Conservation (phyloP, 495 filamentous ascomycete species). For the Friedmanniomyces simplex region DNA sequence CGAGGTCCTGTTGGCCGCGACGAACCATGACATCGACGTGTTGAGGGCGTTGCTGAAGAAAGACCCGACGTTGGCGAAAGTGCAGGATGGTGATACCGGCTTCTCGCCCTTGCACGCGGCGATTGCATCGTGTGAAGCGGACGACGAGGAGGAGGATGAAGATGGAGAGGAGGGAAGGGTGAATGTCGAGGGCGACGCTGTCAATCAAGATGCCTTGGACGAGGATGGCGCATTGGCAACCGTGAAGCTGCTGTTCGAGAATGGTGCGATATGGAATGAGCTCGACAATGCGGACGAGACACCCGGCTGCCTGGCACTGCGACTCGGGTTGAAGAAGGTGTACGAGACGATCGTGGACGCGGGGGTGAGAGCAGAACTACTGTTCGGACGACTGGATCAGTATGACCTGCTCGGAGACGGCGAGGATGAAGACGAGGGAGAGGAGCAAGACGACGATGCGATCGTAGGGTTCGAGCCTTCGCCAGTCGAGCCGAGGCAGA, state of each 20-base stretch:
- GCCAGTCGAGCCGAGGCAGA: conserved; percentile 1
- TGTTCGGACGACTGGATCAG: conserved; percentile 42
- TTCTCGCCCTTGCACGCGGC: conserved; percentile 84
- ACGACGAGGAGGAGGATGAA: conserved; percentile 16
- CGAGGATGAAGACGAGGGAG: conserved; percentile 33
- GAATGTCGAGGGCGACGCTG: conserved; percentile 18
- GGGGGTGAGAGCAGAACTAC: conserved; percentile 79
- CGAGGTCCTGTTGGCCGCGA: conserved; percentile 63
- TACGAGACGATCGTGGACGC: conserved; percentile 86
- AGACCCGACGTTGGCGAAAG: conserved; percentile 55
- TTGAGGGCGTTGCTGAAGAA: conserved; percentile 58
- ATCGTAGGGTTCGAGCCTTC: conserved; percentile 17
- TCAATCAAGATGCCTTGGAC: conserved; percentile 26
- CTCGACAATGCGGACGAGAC: conserved; percentile 78
- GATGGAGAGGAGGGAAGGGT: not conserved
- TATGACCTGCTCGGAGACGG: conserved; percentile 57
- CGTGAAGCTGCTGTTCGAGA: conserved; percentile 64
- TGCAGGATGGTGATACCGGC: conserved; percentile 75
- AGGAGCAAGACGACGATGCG: conserved; percentile 14
- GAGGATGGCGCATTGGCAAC: conserved; percentile 51
- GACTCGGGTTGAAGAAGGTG: conserved; percentile 58
- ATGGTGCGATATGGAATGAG: conserved; percentile 96
- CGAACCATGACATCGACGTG: conserved; percentile 65
- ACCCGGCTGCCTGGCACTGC: conserved; percentile 72
- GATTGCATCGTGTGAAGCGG: conserved; percentile 66